Conservation (phyloP, 2,329 filamentous ascomycete genomes). For the Xylariaceae sp. region DNA sequence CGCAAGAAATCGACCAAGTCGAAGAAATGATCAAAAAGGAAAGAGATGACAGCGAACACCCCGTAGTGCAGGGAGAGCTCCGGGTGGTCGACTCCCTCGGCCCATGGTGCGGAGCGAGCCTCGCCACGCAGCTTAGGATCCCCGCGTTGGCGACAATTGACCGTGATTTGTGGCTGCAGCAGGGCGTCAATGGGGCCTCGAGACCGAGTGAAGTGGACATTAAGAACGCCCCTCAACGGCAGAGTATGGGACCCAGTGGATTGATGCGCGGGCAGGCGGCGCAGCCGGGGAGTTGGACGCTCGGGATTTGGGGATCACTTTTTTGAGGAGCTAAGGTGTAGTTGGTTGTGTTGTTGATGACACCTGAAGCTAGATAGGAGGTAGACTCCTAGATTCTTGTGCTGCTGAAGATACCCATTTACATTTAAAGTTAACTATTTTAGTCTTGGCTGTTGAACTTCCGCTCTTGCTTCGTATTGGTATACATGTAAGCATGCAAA, state of each 20-base stretch:
- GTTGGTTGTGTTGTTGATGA: constrained; percentile 8
- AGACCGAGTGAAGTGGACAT: constrained; percentile 56
- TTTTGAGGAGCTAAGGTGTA: constrained; percentile 25
- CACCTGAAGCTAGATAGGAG: too few species aligned
- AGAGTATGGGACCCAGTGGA: constrained; percentile 59
- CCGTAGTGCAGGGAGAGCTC: constrained; percentile 52
- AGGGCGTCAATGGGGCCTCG: constrained; percentile 61
- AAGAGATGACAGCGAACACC: constrained; percentile 38
- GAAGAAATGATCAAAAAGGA: constrained; percentile 52
- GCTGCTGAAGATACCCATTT: constrained; percentile 10
- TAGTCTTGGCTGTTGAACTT: too few species aligned
- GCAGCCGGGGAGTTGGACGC: constrained; percentile 52
- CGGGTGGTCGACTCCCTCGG: constrained; percentile 67
- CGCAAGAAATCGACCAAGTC: constrained; percentile 53
- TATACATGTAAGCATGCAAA: too few species aligned
- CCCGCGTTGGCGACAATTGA: constrained; percentile 67
- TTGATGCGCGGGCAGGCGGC: constrained; percentile 40
- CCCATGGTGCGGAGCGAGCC: constrained; percentile 69
- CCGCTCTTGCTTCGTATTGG: too few species aligned
- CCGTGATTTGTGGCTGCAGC: constrained; percentile 65
- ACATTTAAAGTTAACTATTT: too few species aligned
- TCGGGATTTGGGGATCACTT: constrained; percentile 58
- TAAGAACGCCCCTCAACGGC: constrained; percentile 52
- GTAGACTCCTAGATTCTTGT: constrained; percentile 9
- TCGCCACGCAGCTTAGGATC: constrained; percentile 65